These are phyloP conservation scores for Oryza australiensis DNA, from an alignment of 176 grass and related monocot species.

Conservation along the genomic window DNA sequence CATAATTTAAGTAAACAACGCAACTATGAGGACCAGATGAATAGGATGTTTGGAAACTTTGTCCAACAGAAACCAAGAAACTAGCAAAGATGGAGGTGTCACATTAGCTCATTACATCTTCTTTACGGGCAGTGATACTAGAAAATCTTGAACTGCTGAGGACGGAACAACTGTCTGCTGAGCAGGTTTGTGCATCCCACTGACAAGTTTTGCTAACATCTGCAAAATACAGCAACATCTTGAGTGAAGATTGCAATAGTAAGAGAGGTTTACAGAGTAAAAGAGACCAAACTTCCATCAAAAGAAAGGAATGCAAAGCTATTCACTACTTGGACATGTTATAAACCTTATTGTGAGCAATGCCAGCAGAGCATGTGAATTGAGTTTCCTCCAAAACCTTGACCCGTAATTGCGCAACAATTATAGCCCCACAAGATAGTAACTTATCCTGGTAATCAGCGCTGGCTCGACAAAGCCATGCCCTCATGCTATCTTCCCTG, in stretches of 20 bases:
- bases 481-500: conserved; percentile 62
- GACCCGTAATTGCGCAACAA: conserved; percentile 76
- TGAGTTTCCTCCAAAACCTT: conserved; percentile 77
- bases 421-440: conserved; percentile 81
- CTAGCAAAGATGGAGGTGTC: neutral
- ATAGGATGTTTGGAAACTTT: neutral
- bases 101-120: conserved; percentile 75
- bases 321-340: conserved; percentile 33
- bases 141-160: conserved; percentile 72
- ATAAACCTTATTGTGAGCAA: conserved; percentile 96
- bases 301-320: conserved; percentile 31
- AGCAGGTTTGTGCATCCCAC: conserved; percentile 95
- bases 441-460: conserved; percentile 77
- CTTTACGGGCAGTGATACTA: conserved; percentile 81
- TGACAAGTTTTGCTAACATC: conserved; percentile 98
- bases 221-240: conserved; percentile 43
- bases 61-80: neutral
- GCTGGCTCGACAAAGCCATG: conserved; percentile 63
- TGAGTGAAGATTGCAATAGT: conserved; percentile 11
- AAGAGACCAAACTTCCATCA: conserved; percentile 6
- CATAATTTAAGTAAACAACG: conserved; percentile 1
- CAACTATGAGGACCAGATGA: neutral
- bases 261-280: conserved; percentile 15
- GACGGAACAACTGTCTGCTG: conserved; percentile 90
- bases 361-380: conserved; percentile 92